phyloP scores from a whole-genome alignment of 495 filamentous ascomycete genomes.

The Penicillium paradoxum region DNA sequence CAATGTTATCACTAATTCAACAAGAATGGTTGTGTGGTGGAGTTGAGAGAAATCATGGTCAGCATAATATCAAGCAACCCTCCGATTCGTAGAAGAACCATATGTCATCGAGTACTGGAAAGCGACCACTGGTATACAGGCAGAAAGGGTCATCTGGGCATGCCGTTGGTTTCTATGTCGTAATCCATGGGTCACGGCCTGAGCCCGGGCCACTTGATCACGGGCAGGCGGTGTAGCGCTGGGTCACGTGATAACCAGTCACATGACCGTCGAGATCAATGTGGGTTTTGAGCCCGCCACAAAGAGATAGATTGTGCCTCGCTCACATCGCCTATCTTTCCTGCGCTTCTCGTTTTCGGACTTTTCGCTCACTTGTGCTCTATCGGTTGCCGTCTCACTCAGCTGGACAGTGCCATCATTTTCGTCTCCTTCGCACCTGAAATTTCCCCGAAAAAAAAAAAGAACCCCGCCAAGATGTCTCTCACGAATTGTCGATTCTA shows the following conservation, averaged over 20 bases:
- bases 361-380: constrained; percentile 9
- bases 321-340: constrained; percentile 12
- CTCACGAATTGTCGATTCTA: constrained; percentile 98
- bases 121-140: background rate
- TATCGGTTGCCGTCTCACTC: constrained; percentile 4
- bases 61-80: background rate
- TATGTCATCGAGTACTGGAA: background rate
- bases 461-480: constrained; percentile 70
- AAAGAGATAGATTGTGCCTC: constrained; percentile 40
- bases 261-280: constrained; percentile 20
- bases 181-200: background rate
- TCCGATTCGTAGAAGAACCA: background rate
- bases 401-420: constrained; percentile 15
- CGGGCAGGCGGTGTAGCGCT: constrained; percentile 19
- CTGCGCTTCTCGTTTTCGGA: constrained; percentile 5
- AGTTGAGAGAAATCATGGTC: background rate
- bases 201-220: background rate
- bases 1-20: constrained; percentile 5
- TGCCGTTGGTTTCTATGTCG: background rate
- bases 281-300: constrained; percentile 48
- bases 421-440: constrained; percentile 12
- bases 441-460: constrained; percentile 26
- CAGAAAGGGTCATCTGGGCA: background rate
- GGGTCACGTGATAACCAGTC: constrained; percentile 22
- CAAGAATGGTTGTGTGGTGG: background rate